phyloP scores from a whole-genome alignment of 2,329 filamentous ascomycete species.

The Fusarium piperis region DNA sequence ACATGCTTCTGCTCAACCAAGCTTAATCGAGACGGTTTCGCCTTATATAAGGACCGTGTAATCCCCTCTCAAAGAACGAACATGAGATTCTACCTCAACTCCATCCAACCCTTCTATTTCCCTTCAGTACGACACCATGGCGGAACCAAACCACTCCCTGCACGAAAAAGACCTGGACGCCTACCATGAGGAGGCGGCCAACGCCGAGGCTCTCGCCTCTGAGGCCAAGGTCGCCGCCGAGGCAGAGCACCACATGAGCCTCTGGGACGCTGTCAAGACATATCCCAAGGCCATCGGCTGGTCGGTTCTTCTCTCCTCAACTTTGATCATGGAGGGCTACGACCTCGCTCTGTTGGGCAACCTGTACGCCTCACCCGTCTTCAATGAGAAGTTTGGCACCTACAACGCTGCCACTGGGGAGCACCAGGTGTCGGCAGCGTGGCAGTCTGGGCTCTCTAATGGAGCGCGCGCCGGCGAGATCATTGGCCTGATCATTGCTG shows the following conservation, averaged over 20 bases:
- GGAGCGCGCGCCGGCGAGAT: conserved; percentile 64
- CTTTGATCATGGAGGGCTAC: conserved; percentile 62
- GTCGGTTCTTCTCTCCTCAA: conserved; percentile 57
- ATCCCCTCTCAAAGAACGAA: neutral
- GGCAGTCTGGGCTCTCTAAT: conserved; percentile 67
- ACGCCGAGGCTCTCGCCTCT: conserved; percentile 40
- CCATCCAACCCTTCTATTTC: neutral
- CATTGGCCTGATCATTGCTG: conserved; percentile 64
- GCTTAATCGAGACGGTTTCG: neutral
- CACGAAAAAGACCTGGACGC: conserved; percentile 34
- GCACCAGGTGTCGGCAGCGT: conserved; percentile 61
- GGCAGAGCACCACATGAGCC: conserved; percentile 53
- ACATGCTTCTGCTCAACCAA: neutral
- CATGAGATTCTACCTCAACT: neutral
- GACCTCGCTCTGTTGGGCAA: conserved; percentile 61
- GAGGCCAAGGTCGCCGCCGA: conserved; percentile 55
- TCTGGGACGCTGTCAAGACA: conserved; percentile 51
- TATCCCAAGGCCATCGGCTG: conserved; percentile 60
- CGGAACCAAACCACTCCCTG: conserved; percentile 19
- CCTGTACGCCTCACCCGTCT: conserved; percentile 58
- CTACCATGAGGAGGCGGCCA: conserved; percentile 40
- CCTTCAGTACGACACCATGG: conserved; percentile 30
- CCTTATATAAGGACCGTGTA: conserved; percentile 18
- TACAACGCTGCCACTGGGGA: conserved; percentile 46
- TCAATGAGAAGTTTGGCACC: conserved; percentile 58